Conservation (phyloP, 345 rosid genomes). For the Brassica carinata region DNA sequence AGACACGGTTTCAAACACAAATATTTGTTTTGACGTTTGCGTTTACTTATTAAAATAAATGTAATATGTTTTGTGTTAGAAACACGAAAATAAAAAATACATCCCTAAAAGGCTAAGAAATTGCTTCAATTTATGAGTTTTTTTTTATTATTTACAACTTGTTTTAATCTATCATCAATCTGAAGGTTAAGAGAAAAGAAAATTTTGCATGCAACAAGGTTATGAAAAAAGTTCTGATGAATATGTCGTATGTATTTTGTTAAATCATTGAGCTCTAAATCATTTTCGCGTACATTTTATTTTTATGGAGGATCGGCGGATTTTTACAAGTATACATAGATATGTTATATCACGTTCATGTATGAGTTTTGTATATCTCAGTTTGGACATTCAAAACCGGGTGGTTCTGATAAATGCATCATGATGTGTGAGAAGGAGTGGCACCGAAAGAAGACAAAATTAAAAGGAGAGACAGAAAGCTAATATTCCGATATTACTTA, state of each 20-base stretch:
- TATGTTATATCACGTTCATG: conserved; percentile 6
- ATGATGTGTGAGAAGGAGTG: conserved; percentile 33
- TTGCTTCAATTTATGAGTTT: not conserved
- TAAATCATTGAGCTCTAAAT: conserved; percentile 3
- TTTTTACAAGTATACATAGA: not conserved
- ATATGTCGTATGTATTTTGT: not conserved
- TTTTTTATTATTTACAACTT: not conserved
- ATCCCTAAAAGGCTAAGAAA: not conserved
- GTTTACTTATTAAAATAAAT: not conserved
- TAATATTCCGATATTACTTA: conserved; percentile 5
- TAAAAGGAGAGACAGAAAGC: conserved; percentile 3
- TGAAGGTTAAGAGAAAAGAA: not conserved
- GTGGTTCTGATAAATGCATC: conserved; percentile 42
- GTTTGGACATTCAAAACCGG: conserved; percentile 29
- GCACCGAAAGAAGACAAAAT: conserved; percentile 45
- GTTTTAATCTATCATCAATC: not conserved
- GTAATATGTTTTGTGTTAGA: not conserved
- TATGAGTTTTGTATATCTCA: conserved; percentile 9
- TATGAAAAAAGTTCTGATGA: not conserved
- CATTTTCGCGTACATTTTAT: not conserved
- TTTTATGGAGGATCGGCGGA: not conserved
- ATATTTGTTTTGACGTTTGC: conserved; percentile 22
- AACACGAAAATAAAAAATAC: not conserved
- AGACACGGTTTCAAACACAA: conserved; percentile 38
- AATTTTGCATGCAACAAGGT: not conserved